phyloP scores from a whole-genome alignment of 192 early-diverging fungal species.

The Allomyces macrogynus region DNA sequence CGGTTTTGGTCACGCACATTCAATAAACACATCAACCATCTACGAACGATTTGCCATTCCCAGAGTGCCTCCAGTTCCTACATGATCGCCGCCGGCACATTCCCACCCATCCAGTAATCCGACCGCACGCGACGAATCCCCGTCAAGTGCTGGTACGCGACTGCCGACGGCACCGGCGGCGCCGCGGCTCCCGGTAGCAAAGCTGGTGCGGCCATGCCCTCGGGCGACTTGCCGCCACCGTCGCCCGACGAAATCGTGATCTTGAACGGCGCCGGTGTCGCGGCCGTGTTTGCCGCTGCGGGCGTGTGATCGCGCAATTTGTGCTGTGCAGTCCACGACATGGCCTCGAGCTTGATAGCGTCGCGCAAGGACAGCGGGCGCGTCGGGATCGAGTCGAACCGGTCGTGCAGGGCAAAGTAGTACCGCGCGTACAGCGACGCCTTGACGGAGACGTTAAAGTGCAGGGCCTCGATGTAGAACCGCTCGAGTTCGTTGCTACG shows the following conservation, averaged over 20 bases:
- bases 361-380: slow-evolving; percentile 8
- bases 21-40: too few relatives aligned
- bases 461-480: slow-evolving; percentile 32
- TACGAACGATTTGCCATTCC: too few relatives aligned
- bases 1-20: too few relatives aligned
- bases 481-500: slow-evolving; percentile 45
- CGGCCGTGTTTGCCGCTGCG: not conserved
- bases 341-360: slow-evolving; percentile 5
- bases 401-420: slow-evolving; percentile 45
- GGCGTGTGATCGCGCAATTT: not conserved
- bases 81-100: not conserved
- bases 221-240: too few relatives aligned
- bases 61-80: not conserved
- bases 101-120: not conserved
- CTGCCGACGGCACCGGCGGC: not conserved
- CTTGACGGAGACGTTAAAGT: slow-evolving; percentile 46
- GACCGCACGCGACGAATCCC: not conserved
- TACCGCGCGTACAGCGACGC: slow-evolving; percentile 36
- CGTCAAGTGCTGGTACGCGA: not conserved
- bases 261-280: not conserved
- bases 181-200: not conserved
- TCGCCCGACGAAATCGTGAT: too few relatives aligned
- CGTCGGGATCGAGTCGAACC: slow-evolving; percentile 5
- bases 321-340: too few relatives aligned
- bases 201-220: not conserved